Conservation (phyloP, 805 yeast species). For the Kazachstania bromeliacearum region DNA sequence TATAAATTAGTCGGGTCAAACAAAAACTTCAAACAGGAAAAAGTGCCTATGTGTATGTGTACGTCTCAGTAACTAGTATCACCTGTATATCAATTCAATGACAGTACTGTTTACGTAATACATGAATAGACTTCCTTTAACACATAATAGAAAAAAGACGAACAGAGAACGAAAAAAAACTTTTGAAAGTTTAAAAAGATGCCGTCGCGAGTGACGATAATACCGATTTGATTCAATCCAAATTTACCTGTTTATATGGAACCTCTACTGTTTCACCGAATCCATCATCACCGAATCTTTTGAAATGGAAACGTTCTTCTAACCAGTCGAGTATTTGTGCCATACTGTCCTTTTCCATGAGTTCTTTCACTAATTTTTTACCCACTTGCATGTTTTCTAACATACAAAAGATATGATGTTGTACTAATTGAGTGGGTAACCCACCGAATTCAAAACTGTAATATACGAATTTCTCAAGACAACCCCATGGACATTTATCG, state of each 20-base stretch:
- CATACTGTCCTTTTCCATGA: slow-evolving; percentile 53
- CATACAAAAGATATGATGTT: slow-evolving; percentile 88
- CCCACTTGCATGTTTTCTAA: slow-evolving; percentile 43
- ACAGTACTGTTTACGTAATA: no score
- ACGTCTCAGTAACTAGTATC: no score
- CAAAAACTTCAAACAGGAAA: no score
- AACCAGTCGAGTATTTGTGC: slow-evolving; percentile 75
- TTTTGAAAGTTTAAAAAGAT: no score
- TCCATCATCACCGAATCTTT: slow-evolving; percentile 56
- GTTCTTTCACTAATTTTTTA: slow-evolving; percentile 41
- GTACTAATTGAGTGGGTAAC: slow-evolving; percentile 71
- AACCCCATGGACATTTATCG: slow-evolving; percentile 77
- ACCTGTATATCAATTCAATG: no score
- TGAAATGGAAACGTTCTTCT: slow-evolving; percentile 58
- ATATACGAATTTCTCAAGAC: slow-evolving; percentile 76
- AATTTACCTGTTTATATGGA: slow-evolving; percentile 29
- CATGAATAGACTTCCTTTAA: no score
- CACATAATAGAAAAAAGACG: no score
- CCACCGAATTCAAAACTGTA: slow-evolving; percentile 66
- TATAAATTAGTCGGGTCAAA: no score
- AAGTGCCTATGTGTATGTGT: no score
- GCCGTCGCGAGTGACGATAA: no score
- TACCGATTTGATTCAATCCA: no score
- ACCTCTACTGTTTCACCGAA: slow-evolving; percentile 50
- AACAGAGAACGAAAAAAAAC: no score